Base-by-base conservation (phyloP, 2,329 filamentous ascomycete species). In the Nannizzia gypsea region DNA sequence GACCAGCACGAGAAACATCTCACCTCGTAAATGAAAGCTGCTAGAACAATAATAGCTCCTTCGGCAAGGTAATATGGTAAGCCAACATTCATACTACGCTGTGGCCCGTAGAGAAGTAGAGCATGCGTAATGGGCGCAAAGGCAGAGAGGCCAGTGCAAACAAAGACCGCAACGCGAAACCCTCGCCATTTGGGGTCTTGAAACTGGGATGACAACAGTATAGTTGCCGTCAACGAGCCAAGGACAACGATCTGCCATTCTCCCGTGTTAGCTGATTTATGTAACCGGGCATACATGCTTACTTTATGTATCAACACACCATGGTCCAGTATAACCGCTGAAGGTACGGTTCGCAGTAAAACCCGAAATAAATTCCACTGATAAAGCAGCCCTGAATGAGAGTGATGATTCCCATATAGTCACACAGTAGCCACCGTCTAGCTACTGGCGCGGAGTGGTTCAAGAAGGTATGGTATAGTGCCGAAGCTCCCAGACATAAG, bases 151-250 rank as follows among this genome's bases (percentile, higher is more conserved):
- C 67, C 70, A 0, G 69, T 73, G 40, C 63, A 59, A 20, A 73
- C 62, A 52, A 72, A 72, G 1, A 64, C 65, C 20, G 56, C 61
- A 3, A 70, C 61, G 6, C 70, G 69, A 31, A 70, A 63, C 4
- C 52, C 42, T 5, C 71, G 65, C 64, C 68, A 72, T 50, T 67
- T 62, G 2, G 63, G 63, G 17, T 66, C 66, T 44, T 68, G 69
- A 17, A 74, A 67, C 13, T 64, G 59, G 1, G 72, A 73, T 55
- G 70, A 71, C 22, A 76, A 62, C 22, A 75, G 67, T 3, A 74
- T 62, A 1, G 66, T 60, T 9, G 68, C 68, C 0, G 71, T 73
- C 6, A 67, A 59, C 4, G 64, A 46, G 20, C 70, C 67, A 0
- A 74, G 62, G 6, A 63, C 56, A 13, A 67, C 52, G 28, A 75